Percentiles rank a stretch among this genome's conserved stretches.
Conservation (phyloP, 2,329 filamentous ascomycete genomes). For the Orbilia blumenaviensis region DNA sequence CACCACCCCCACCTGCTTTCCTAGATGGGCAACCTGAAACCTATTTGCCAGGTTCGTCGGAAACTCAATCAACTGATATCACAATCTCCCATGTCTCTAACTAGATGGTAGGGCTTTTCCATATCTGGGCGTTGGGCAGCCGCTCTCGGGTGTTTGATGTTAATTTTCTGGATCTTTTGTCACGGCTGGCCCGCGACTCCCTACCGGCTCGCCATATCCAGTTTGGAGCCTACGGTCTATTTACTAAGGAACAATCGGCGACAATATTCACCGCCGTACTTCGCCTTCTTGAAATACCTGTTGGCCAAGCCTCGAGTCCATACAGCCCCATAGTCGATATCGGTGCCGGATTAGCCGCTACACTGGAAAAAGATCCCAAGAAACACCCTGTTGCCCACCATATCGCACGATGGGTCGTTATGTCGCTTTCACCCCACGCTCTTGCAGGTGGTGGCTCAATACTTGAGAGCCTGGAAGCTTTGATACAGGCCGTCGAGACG, state of each 20-base stretch:
- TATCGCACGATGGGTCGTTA: constrained; percentile 90
- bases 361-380: constrained; percentile 89
- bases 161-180: constrained; percentile 88
- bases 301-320: constrained; percentile 92
- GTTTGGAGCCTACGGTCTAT: constrained; percentile 88
- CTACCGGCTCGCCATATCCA: constrained; percentile 77
- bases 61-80: not conserved
- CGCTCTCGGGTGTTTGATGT: constrained; percentile 87
- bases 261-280: constrained; percentile 92
- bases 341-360: constrained; percentile 80
- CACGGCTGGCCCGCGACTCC: constrained; percentile 84
- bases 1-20: constrained; percentile 75
- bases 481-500: constrained; percentile 94
- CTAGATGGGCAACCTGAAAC: constrained; percentile 83
- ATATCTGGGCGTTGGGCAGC: constrained; percentile 92
- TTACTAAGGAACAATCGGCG: constrained; percentile 88
- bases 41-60: constrained; percentile 74
- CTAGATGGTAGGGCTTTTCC: constrained; percentile 74
- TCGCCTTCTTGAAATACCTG: constrained; percentile 90
- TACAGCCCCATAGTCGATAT: constrained; percentile 84
- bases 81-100: not conserved
- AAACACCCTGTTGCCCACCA: constrained; percentile 93
- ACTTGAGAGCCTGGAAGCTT: constrained; percentile 82
- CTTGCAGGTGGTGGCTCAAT: constrained; percentile 80
- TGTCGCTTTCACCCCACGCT: constrained; percentile 87